Evolutionary conservation across 2,329 filamentous ascomycete genomes (phyloP), one percentile per base, ranked within the genome.

Genomic region (Alternaria rosae): DNA sequence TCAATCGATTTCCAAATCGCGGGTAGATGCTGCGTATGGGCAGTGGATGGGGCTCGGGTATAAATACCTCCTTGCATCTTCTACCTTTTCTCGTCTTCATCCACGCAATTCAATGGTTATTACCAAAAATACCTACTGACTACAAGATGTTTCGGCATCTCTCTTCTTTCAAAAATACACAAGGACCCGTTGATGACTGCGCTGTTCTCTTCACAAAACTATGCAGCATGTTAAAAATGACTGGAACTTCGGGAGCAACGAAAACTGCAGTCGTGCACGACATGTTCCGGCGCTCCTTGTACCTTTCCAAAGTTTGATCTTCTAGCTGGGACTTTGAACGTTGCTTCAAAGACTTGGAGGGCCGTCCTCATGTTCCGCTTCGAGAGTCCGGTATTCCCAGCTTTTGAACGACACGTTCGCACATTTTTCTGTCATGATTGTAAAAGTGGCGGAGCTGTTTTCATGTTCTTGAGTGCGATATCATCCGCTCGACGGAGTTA

Each of bases 171-270:
- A n/a, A n/a, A n/a, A n/a, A n/a, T n/a, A n/a, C n/a, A n/a, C n/a
- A n/a, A n/a, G n/a, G n/a, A n/a, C n/a, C n/a, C n/a, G n/a, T n/a
- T n/a, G n/a, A n/a, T n/a, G n/a, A n/a, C 35, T 9, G 35, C n/a
- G 35, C 35, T 17, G 35, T n/a, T 17, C 35, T 17, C 35, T 2
- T 6, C 35, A 17, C 35, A 38, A 17, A 38, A 38, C 0, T 5
- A 4, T 6, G 17, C 15, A 17, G 35, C 9, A n/a, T 1, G 0
- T 0, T 38, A 5, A 5, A 8, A n/a, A 38, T 17, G 35, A 6
- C 1, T 17, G n/a, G n/a, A n/a, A n/a, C n/a, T n/a, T n/a, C n/a
- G n/a, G n/a, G n/a, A n/a, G n/a, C n/a, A n/a, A n/a, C n/a, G n/a
- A n/a, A n/a, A n/a, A n/a, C n/a, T n/a, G n/a, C n/a, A n/a, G n/a